Conservation (phyloP, 2,329 filamentous ascomycete genomes). For the Hypoxylon sp. region DNA sequence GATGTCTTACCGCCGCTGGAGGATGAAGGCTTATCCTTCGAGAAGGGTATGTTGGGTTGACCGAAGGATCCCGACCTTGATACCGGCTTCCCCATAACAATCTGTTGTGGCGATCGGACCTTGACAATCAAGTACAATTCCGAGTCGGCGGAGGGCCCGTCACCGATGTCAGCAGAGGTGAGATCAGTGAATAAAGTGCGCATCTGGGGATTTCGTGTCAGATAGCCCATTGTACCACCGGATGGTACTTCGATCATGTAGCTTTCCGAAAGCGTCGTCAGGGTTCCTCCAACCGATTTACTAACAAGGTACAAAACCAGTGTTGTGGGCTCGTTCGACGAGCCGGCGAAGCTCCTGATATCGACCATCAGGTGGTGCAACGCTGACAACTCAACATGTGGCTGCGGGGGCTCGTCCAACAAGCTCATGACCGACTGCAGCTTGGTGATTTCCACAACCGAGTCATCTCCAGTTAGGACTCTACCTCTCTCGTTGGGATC, state of each 20-base stretch:
- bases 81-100: constrained; percentile 63
- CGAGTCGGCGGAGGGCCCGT: constrained; percentile 73
- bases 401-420: constrained; percentile 83
- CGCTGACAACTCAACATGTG: constrained; percentile 76
- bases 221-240: constrained; percentile 77
- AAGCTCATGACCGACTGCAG: constrained; percentile 97
- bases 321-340: constrained; percentile 80
- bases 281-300: constrained; percentile 74
- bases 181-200: constrained; percentile 92
- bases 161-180: constrained; percentile 80
- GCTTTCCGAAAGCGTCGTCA: constrained; percentile 83
- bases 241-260: constrained; percentile 84
- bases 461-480: constrained; percentile 92
- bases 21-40: constrained; percentile 67
- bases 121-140: constrained; percentile 89
- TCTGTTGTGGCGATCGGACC: constrained; percentile 74
- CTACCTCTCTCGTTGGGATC: constrained; percentile 87
- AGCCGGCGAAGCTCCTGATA: constrained; percentile 84
- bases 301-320: constrained; percentile 84
- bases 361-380: constrained; percentile 88
- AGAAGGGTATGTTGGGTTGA: constrained; percentile 56
- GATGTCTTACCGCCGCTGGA: constrained; percentile 68
- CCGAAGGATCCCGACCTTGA: constrained; percentile 67
- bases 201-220: constrained; percentile 76
- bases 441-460: constrained; percentile 89